Evolutionary conservation across 2,329 filamentous ascomycete species (phyloP), one percentile per base, ranked within the genome.

Genomic region (Emmonsiellopsis sp.): DNA sequence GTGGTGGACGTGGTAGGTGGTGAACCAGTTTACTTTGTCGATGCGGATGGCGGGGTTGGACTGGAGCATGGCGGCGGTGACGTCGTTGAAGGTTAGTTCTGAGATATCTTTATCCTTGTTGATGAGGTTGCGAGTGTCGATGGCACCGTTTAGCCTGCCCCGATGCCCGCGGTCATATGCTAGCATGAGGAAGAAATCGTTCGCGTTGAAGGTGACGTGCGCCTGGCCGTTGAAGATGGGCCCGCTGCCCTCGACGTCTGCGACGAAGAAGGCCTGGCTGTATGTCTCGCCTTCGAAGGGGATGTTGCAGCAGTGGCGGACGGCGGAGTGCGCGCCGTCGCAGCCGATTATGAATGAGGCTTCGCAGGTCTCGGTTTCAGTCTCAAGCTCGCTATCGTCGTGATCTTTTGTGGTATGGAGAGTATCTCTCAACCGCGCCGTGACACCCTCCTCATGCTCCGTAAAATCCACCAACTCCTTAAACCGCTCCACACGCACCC

Each of bases 311-410:
- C 61, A 57, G 51, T 75, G 73, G 34, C 84, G 71, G 0, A 80
- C 81, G 81, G 83, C 86, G 52, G 78, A 82, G 61, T 84, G 82
- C 0, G 85, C 84, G 0, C 85, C 85, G 58, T 87, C 84, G 45
- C 80, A 84, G 0, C 84, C 85, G 3, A 88, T 73, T 35, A 88
- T 73, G 68, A 70, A 15, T 42, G 31, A 11, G 16, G 53, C 53
- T 9, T 56, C 7, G 42, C 26, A 30, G n/a, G 37, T 15, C n/a
- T 31, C 5, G n/a, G n/a, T n/a, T n/a, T n/a, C n/a, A n/a, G n/a
- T n/a, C n/a, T n/a, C n/a, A n/a, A n/a, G n/a, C n/a, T n/a, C n/a
- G n/a, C n/a, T n/a, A n/a, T n/a, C n/a, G n/a, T n/a, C n/a, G n/a
- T n/a, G n/a, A n/a, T n/a, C n/a, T n/a, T n/a, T n/a, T n/a, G n/a